Conservation (phyloP, 2,329 filamentous ascomycete species). For the Neonectria magnoliae region DNA sequence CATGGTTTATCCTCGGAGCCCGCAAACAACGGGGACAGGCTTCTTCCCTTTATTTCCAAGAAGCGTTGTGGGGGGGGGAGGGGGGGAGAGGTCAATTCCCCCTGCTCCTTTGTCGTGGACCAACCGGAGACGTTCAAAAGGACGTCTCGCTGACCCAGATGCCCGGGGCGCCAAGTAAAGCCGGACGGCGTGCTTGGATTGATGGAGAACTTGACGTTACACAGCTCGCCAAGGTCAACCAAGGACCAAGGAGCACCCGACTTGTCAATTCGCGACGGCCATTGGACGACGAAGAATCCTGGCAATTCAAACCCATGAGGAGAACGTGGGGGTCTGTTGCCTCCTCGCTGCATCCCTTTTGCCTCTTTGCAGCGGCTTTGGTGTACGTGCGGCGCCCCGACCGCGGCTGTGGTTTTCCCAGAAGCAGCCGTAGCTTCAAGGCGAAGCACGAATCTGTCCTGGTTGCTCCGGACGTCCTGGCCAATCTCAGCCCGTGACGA, state of each 20-base stretch:
- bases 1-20: not conserved
- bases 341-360: not conserved
- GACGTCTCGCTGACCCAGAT: conserved; percentile 21
- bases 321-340: conserved; percentile 32
- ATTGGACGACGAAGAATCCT: conserved; percentile 29
- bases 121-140: conserved; percentile 14
- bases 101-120: not conserved
- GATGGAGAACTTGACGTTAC: conserved; percentile 15
- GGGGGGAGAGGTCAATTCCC: too few species aligned
- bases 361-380: conserved; percentile 5
- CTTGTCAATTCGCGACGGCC: conserved; percentile 28
- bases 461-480: conserved; percentile 12
- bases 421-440: not conserved
- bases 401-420: not conserved
- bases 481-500: conserved; percentile 21
- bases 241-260: conserved; percentile 18
- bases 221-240: conserved; percentile 16
- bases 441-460: conserved; percentile 2
- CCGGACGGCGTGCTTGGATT: not conserved
- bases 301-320: conserved; percentile 1
- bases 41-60: not conserved
- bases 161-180: conserved; percentile 15
- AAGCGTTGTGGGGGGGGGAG: not conserved
- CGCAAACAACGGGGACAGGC: not conserved
- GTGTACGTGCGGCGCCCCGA: not conserved